These are phyloP conservation scores for Rhododendron kiyosumense DNA, from an alignment of 148 eudicot genomes.

Conservation along the genomic window DNA sequence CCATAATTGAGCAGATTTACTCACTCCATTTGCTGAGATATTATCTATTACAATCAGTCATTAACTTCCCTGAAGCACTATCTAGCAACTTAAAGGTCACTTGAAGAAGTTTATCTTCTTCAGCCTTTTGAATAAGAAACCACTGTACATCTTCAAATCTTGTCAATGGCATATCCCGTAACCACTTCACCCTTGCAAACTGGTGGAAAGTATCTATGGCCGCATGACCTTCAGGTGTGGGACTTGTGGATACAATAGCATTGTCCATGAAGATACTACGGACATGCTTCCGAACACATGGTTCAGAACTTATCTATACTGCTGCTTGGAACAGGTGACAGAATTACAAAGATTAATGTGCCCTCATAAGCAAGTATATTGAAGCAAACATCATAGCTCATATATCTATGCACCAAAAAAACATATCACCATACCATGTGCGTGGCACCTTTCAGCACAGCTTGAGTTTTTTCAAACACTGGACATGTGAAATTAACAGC, in stretches of 20 bases:
- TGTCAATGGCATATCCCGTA: no score
- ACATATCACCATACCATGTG: constrained; percentile 67
- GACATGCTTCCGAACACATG: constrained; percentile 81
- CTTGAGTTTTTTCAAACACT: constrained; percentile 73
- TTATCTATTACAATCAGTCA: no score
- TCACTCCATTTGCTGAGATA: no score
- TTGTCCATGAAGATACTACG: constrained; percentile 83
- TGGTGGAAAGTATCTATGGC: constrained; percentile 77
- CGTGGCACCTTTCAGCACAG: constrained; percentile 84
- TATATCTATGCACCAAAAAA: background rate
- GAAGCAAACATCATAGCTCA: background rate
- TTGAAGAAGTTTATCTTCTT: no score
- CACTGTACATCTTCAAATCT: no score
- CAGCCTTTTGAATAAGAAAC: no score
- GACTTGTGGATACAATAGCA: constrained; percentile 77
- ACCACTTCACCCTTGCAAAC: constrained; percentile 87
- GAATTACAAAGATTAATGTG: background rate
- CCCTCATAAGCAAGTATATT: background rate
- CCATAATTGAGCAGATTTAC: no score
- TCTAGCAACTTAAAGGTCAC: no score
- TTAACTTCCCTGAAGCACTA: no score
- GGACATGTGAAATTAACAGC: constrained; percentile 26
- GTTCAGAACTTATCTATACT: constrained; percentile 90
- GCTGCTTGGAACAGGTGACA: constrained; percentile 57
- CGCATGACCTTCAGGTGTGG: constrained; percentile 70